Percentiles rank a stretch among this genome's conserved stretches.
Conservation (phyloP, 805 yeast genomes). For the Candida easanensis region DNA sequence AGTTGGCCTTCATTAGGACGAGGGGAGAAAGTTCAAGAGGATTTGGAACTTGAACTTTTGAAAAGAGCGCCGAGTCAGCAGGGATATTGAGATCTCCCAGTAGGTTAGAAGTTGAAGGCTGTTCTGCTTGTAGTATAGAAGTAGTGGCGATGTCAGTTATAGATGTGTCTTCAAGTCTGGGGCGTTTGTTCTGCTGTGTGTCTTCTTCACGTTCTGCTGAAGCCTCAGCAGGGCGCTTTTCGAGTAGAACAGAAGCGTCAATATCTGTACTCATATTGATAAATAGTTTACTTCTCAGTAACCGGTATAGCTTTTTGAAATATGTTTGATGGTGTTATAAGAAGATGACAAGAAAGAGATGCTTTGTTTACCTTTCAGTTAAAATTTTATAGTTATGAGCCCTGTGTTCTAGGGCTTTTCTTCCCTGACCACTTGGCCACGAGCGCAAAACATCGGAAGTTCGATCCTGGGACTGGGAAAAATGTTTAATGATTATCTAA, state of each 20-base stretch:
- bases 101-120: neutral
- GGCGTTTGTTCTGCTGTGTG: neutral
- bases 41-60: slow-evolving; percentile 9
- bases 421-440: slow-evolving; percentile 1
- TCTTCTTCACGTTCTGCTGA: neutral
- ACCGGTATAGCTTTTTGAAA: too few relatives aligned
- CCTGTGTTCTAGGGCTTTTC: neutral
- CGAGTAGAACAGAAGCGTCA: neutral
- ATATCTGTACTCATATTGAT: neutral
- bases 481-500: too few relatives aligned
- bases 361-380: slow-evolving; percentile 3
- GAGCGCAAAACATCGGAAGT: too few relatives aligned
- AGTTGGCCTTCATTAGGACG: slow-evolving; percentile 40
- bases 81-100: slow-evolving; percentile 25
- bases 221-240: slow-evolving; percentile 1
- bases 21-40: slow-evolving; percentile 15
- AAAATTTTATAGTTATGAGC: slow-evolving; percentile 4
- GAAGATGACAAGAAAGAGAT: neutral
- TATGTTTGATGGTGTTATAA: neutral
- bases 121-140: neutral
- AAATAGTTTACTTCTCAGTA: too few relatives aligned
- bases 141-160: too few relatives aligned
- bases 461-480: too few relatives aligned
- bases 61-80: slow-evolving; percentile 21
- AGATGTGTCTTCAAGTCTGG: neutral